Evolutionary conservation across 1,284 basidiomycete species (phyloP).

Genomic region (Microbotryomycetes sp.): DNA sequence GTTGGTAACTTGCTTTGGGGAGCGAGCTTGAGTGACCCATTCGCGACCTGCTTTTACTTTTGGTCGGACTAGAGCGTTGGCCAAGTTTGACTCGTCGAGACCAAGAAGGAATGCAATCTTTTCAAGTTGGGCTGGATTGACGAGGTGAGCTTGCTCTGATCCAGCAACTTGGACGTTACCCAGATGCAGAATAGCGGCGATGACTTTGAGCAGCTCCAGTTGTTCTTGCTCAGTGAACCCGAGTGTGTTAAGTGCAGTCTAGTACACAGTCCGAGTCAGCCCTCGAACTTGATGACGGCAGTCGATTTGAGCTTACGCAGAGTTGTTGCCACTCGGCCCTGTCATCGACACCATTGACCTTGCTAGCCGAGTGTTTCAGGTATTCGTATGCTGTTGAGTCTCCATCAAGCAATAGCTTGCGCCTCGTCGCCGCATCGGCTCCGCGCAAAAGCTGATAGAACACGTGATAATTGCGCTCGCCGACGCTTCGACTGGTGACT

Average conservation of each 20-base stretch:
- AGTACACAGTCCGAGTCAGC: background rate
- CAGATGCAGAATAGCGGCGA: conserved; percentile 89
- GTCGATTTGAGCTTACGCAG: conserved; percentile 49
- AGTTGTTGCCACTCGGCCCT: conserved; percentile 77
- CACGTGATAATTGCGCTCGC: conserved; percentile 91
- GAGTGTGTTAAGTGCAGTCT: conserved; percentile 76
- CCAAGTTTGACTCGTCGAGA: conserved; percentile 74
- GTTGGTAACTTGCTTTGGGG: conserved; percentile 84
- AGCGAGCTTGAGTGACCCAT: conserved; percentile 91
- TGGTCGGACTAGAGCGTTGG: conserved; percentile 76
- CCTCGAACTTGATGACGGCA: background rate
- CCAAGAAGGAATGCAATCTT: conserved; percentile 90
- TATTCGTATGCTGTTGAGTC: conserved; percentile 59
- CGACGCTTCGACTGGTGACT: conserved; percentile 78
- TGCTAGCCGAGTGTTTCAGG: conserved; percentile 77
- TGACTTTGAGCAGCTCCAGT: conserved; percentile 85
- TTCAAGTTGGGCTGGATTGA: conserved; percentile 49
- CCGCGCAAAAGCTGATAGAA: conserved; percentile 78
- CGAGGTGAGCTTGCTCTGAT: conserved; percentile 74
- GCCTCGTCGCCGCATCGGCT: conserved; percentile 33
- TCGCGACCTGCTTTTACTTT: conserved; percentile 90
- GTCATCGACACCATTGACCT: conserved; percentile 95
- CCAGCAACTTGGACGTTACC: conserved; percentile 74
- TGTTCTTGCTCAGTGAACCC: conserved; percentile 82
- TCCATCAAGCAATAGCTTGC: conserved; percentile 50